A percentile compares a stretch with the other conserved stretches of the same genome.
phyloP scores from a whole-genome alignment of 1,139 yeast species.

The Yamadazyma sp. region DNA sequence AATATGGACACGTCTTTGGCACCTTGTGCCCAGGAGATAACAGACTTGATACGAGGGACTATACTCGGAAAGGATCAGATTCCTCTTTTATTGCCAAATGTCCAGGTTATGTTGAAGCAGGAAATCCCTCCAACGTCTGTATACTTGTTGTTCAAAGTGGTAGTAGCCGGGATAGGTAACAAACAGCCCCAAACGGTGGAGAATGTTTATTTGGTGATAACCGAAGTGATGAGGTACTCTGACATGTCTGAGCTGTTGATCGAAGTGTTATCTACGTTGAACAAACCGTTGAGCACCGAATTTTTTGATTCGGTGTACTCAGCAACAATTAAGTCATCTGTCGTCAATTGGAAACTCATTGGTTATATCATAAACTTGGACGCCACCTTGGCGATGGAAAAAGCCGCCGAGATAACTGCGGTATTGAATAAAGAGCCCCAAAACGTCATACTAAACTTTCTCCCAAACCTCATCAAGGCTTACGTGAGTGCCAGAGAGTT shows the following conservation, averaged over 20 bases:
- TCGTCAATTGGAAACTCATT: slow-evolving; percentile 46
- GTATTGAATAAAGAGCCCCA: slow-evolving; percentile 16
- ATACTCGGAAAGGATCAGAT: slow-evolving; percentile 20
- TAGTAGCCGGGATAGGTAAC: slow-evolving; percentile 25
- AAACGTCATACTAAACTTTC: slow-evolving; percentile 22
- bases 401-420: slow-evolving; percentile 28
- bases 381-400: slow-evolving; percentile 48
- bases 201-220: slow-evolving; percentile 38
- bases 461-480: slow-evolving; percentile 44
- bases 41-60: slow-evolving; percentile 15
- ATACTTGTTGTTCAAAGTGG: slow-evolving; percentile 23
- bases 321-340: slow-evolving; percentile 23
- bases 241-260: slow-evolving; percentile 40
- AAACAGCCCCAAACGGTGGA: slow-evolving; percentile 41
- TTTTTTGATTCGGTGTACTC: slow-evolving; percentile 41
- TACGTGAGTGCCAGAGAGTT: slow-evolving; percentile 62
- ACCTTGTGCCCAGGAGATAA: slow-evolving; percentile 4
- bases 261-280: slow-evolving; percentile 35
- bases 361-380: slow-evolving; percentile 47
- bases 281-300: slow-evolving; percentile 48
- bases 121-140: slow-evolving; percentile 17
- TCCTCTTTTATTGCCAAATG: slow-evolving; percentile 19
- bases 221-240: slow-evolving; percentile 25
- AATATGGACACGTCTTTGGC: slow-evolving; percentile 11
- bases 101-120: slow-evolving; percentile 19